These are phyloP conservation scores for Hanseniaspora clermontiae DNA, from an alignment of 805 yeast species.

Conservation along the genomic window DNA sequence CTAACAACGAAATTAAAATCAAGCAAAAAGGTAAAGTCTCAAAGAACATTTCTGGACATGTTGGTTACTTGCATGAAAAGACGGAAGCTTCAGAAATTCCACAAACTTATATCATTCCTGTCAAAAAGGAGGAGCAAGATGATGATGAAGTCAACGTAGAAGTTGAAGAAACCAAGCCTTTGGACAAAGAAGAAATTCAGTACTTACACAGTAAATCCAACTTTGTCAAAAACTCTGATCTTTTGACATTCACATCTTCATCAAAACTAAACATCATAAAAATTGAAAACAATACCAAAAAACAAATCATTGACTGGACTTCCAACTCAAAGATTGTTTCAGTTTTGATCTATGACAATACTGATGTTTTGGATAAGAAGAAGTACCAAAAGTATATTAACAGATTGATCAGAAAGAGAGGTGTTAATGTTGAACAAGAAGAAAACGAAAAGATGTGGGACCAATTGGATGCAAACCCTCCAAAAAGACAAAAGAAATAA, in stretches of 20 bases:
- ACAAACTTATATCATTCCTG: not conserved
- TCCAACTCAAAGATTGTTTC: constrained; percentile 32
- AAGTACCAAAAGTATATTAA: constrained; percentile 25
- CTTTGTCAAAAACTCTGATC: not conserved
- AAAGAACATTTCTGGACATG: constrained; percentile 5
- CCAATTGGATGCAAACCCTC: constrained; percentile 4
- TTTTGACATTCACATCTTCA: not conserved
- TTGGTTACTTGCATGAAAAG: not conserved
- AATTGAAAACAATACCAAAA: not conserved
- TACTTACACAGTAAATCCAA: constrained; percentile 7
- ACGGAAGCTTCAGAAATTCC: not conserved
- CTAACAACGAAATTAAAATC: not conserved
- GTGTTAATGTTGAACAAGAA: constrained; percentile 25
- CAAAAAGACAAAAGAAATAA: constrained; percentile 5
- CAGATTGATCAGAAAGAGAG: constrained; percentile 30
- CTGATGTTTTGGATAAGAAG: constrained; percentile 16
- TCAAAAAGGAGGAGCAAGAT: not conserved
- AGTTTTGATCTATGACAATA: constrained; percentile 2
- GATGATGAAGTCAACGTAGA: not conserved
- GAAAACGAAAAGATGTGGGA: constrained; percentile 29
- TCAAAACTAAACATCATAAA: not conserved
- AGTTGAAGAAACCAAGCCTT: not conserved
- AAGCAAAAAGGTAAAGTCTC: constrained; percentile 7
- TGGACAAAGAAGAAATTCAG: constrained; percentile 3
- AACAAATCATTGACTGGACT: constrained; percentile 20